Evolutionary conservation across 225 moss, liverwort and hornwort species (phyloP).

Genomic region (Sphagnum tenellum): DNA sequence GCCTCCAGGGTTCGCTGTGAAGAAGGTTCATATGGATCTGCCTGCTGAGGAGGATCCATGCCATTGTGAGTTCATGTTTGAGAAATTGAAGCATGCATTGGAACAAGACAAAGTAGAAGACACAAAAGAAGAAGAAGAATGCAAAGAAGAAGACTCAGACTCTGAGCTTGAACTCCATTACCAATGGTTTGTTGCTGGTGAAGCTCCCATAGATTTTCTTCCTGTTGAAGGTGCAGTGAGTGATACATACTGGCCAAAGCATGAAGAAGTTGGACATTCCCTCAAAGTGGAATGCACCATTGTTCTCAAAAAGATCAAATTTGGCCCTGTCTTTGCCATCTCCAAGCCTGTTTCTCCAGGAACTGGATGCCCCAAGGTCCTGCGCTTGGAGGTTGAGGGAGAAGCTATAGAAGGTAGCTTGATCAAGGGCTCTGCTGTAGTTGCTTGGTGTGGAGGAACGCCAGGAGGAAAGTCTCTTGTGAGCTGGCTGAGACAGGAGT

Average conservation of each 20-base stretch:
- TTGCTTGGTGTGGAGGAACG: conserved; percentile 86
- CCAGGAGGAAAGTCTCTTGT: conserved; percentile 40
- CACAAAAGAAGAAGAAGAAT: too few relatives aligned
- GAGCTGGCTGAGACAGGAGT: conserved; percentile 58
- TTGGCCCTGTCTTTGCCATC: conserved; percentile 56
- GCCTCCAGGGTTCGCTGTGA: conserved; percentile 59
- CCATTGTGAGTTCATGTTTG: conserved; percentile 53
- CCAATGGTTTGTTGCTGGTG: conserved; percentile 79
- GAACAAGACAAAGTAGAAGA: conserved; percentile 23
- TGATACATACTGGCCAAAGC: conserved; percentile 64
- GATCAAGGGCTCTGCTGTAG: conserved; percentile 50
- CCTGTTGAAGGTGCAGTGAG: conserved; percentile 47
- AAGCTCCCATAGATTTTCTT: conserved; percentile 50
- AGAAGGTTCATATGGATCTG: conserved; percentile 38
- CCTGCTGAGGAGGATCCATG: conserved; percentile 85
- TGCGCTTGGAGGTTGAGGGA: conserved; percentile 28
- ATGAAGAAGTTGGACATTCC: conserved; percentile 66
- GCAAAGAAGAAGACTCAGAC: conserved; percentile 6
- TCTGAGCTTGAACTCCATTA: conserved; percentile 39
- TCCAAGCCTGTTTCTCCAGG: conserved; percentile 64
- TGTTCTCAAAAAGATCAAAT: conserved; percentile 39
- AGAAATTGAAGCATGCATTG: conserved; percentile 33
- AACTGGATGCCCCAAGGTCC: conserved; percentile 29
- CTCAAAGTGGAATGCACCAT: conserved; percentile 81
- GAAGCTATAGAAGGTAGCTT: conserved; percentile 50